Conservation (phyloP, 2,329 filamentous ascomycete genomes). For the Talaromyces sp. region DNA sequence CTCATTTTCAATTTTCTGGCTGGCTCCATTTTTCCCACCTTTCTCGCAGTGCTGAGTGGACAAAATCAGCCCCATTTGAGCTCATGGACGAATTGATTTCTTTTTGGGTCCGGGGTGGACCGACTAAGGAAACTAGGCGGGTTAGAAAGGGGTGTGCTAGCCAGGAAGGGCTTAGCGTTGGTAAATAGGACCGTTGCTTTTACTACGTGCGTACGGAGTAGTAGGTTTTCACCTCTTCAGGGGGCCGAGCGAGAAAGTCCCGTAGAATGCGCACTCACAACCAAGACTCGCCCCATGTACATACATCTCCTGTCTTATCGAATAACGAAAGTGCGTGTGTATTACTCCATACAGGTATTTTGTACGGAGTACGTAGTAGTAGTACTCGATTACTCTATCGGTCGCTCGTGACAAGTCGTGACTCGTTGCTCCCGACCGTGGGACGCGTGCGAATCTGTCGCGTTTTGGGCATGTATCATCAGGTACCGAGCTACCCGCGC, state of each 20-base stretch:
- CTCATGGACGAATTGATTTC: background rate
- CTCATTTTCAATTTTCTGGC: background rate
- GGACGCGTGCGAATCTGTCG: background rate
- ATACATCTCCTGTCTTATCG: background rate
- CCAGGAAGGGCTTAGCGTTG: background rate
- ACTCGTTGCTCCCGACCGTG: background rate
- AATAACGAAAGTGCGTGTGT: background rate
- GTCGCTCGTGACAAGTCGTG: background rate
- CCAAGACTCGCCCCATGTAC: background rate
- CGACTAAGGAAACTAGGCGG: background rate
- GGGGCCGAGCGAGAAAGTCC: background rate
- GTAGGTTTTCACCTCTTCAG: background rate
- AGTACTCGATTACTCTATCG: background rate
- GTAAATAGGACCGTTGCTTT: background rate
- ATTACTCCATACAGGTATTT: background rate
- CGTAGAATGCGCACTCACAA: background rate
- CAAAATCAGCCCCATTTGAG: background rate
- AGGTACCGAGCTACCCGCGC: constrained; percentile 2
- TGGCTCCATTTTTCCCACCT: background rate
- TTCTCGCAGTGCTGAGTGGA: background rate
- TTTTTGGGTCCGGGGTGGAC: background rate
- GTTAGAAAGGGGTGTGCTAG: background rate
- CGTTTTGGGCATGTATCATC: constrained; percentile 6
- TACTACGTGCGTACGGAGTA: no score
- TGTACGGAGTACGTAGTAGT: no score